Evolutionary conservation across 208 protist genomes (phyloP), one percentile per base, ranked within the genome.

Genomic region (Trypanosoma melophagium): DNA sequence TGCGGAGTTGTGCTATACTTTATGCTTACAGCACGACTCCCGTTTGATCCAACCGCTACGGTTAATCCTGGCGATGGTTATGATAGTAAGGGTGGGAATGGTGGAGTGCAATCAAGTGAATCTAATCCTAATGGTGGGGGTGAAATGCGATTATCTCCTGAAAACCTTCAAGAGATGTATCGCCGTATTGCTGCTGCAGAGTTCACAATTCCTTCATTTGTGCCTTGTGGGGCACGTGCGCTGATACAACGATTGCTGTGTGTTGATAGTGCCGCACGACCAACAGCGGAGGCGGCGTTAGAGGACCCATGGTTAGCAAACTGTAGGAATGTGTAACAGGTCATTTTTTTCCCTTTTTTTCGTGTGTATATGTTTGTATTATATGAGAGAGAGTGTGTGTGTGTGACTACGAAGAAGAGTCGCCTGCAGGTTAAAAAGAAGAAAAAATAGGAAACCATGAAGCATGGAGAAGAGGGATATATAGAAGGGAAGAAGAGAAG

Each of bases 1-100:
- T 91, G 89, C 44, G 97, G 97, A 35, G 90, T 97, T 14, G 66
- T 98, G 19, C 64, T 97, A 0, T 98, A 94, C 66, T 84, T 94
- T 71, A 95, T 97, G 89, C 60, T 97, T 24, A 77, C 88, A 14
- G 89, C 84, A 25, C 74, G 81, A 0, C 67, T 93, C 16, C 90
- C 93, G 9, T 97, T 97, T 57, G 96, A 89, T 60, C 59, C 83
- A 10, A 79, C 66, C n/a, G 7, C 24, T 40, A n/a, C 25, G 58
- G 25, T 24, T 24, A 19, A 21, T 14, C 12, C 10, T 14, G 40
- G n/a, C 52, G 49, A 55, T 55, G 61, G 61, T 66, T 19, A 60
- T 61, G 12, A 63, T 50, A 35, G 56, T 59, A n/a, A n/a, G n/a
- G n/a, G n/a, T n/a, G n/a, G n/a, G n/a, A n/a, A n/a, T n/a, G n/a